Evolutionary conservation across 352 stramenopile genomes (phyloP).

Genomic region (Phytopythium litorale): DNA sequence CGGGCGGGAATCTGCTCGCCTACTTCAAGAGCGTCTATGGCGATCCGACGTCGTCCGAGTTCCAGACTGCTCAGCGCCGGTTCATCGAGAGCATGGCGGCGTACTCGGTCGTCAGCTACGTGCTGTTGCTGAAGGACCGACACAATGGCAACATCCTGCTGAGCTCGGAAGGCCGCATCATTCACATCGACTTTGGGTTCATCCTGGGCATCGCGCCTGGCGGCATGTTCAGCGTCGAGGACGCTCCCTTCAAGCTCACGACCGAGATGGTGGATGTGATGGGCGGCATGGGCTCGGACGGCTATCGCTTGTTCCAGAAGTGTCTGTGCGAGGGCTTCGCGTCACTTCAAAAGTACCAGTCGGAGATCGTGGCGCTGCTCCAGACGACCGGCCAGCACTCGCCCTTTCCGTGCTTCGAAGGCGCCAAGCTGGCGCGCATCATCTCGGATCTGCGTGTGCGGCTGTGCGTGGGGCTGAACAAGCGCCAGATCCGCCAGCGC

Average conservation of each 20-base stretch:
- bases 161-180: slow-evolving; percentile 92
- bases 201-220: slow-evolving; percentile 97
- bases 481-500: slow-evolving; percentile 56
- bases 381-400: slow-evolving; percentile 94
- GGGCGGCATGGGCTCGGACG: slow-evolving; percentile 82
- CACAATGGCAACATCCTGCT: slow-evolving; percentile 99
- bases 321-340: slow-evolving; percentile 93
- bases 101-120: slow-evolving; percentile 97
- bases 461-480: slow-evolving; percentile 67
- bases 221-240: slow-evolving; percentile 96
- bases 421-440: slow-evolving; percentile 47
- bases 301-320: slow-evolving; percentile 90
- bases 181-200: slow-evolving; percentile 99
- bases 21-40: slow-evolving; percentile 87
- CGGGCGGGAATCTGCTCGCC: slow-evolving; percentile 76
- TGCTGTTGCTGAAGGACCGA: slow-evolving; percentile 97
- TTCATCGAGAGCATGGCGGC: slow-evolving; percentile 95
- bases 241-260: slow-evolving; percentile 99
- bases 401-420: slow-evolving; percentile 94
- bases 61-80: slow-evolving; percentile 80
- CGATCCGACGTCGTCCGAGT: slow-evolving; percentile 29
- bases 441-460: slow-evolving; percentile 62
- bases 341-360: slow-evolving; percentile 90
- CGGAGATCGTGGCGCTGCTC: slow-evolving; percentile 92
- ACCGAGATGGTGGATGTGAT: slow-evolving; percentile 97